phyloP scores from a whole-genome alignment of 139 green algal species.

The Bryopsis sp. region DNA sequence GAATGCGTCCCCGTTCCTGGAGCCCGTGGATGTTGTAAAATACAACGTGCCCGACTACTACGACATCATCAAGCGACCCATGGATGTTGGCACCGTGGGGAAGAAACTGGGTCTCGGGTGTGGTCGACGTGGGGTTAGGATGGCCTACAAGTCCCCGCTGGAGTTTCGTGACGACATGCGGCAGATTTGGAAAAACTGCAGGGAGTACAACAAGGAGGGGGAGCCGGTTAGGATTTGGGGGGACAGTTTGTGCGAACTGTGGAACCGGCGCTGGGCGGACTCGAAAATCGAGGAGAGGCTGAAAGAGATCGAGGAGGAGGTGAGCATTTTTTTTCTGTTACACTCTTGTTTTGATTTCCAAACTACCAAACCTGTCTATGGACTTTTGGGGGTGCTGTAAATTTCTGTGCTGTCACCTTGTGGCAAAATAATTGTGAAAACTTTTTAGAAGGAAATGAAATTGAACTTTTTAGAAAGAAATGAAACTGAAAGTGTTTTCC shows the following conservation, averaged over 20 bases:
- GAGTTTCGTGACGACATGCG: slow-evolving; percentile 10
- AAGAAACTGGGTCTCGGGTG: background rate
- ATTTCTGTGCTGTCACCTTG: too few relatives aligned
- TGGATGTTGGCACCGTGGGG: background rate
- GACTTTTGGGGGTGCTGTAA: too few relatives aligned
- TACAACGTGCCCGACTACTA: slow-evolving; percentile 8
- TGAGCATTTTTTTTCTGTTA: too few relatives aligned
- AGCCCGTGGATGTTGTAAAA: background rate
- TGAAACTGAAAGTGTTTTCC: too few relatives aligned
- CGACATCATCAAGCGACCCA: slow-evolving; percentile 6
- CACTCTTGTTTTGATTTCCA: too few relatives aligned
- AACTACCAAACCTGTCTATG: too few relatives aligned
- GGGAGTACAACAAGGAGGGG: background rate
- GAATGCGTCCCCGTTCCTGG: background rate
- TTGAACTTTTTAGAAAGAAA: too few relatives aligned
- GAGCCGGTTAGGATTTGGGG: background rate
- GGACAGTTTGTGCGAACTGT: background rate
- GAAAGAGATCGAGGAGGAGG: background rate
- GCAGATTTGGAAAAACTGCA: slow-evolving; percentile 3
- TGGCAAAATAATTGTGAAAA: too few relatives aligned
- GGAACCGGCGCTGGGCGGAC: background rate
- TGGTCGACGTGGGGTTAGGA: background rate
- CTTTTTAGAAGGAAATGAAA: too few relatives aligned
- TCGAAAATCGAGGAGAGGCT: background rate
- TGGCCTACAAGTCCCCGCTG: slow-evolving; percentile 4